These are phyloP conservation scores for Scheffersomyces cryptocercus DNA, from an alignment of 1,139 yeast species.

Conservation along the genomic window DNA sequence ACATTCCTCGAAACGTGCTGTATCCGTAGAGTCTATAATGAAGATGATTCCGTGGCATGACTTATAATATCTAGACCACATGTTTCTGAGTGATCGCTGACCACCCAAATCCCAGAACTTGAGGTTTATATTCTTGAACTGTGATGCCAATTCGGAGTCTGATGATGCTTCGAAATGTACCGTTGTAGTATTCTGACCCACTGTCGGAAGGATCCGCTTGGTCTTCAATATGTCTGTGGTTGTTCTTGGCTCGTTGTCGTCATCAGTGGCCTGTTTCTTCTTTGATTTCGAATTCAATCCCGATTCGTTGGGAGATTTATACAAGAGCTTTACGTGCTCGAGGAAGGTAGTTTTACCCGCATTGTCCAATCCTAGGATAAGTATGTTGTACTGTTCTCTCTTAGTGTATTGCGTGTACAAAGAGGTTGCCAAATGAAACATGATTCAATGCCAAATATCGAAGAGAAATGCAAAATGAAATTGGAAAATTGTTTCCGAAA, in stretches of 20 bases:
- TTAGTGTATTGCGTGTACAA: slow-evolving; percentile 49
- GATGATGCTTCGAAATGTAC: slow-evolving; percentile 35
- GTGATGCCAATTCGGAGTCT: slow-evolving; percentile 26
- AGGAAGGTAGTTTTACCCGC: slow-evolving; percentile 92
- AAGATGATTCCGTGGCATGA: slow-evolving; percentile 91
- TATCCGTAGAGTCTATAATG: slow-evolving; percentile 88
- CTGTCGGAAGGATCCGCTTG: slow-evolving; percentile 59
- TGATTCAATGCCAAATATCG: slow-evolving; percentile 8
- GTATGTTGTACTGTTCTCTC: slow-evolving; percentile 54
- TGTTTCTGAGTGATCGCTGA: slow-evolving; percentile 72
- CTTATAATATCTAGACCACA: slow-evolving; percentile 86
- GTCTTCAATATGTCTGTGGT: slow-evolving; percentile 35
- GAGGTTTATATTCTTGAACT: slow-evolving; percentile 54
- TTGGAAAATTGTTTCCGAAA: neutral
- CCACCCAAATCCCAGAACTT: slow-evolving; percentile 98
- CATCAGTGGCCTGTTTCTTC: slow-evolving; percentile 4
- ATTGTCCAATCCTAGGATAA: slow-evolving; percentile 88
- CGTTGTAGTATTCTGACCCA: slow-evolving; percentile 51
- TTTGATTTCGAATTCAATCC: slow-evolving; percentile 14
- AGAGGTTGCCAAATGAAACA: slow-evolving; percentile 51
- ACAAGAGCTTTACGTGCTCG: slow-evolving; percentile 45
- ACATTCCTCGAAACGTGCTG: slow-evolving; percentile 81
- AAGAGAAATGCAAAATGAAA: neutral
- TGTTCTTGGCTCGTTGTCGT: slow-evolving; percentile 12
- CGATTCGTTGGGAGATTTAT: slow-evolving; percentile 30